Evolutionary conservation across 2,329 filamentous ascomycete species (phyloP).

Genomic region (Tolypocladium inflatum): DNA sequence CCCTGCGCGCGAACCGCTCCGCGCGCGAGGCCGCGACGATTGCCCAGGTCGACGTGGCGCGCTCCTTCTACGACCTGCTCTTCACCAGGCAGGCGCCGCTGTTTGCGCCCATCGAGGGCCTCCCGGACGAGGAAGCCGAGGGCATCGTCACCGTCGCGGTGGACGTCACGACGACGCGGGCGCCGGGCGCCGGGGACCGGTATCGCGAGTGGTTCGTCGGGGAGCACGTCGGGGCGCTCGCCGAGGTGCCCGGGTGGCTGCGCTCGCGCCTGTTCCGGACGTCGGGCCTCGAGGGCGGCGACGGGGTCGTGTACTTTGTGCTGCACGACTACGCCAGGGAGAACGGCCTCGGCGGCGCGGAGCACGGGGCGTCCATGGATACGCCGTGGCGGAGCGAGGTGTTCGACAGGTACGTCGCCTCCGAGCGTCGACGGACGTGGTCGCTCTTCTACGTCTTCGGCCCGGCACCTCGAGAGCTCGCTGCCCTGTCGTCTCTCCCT

Average conservation of each 20-base stretch:
- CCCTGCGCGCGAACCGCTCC: conserved; percentile 49
- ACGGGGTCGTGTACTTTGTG: conserved; percentile 45
- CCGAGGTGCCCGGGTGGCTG: conserved; percentile 70
- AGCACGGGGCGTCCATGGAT: conserved; percentile 51
- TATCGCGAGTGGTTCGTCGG: conserved; percentile 62
- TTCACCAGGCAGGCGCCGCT: conserved; percentile 42
- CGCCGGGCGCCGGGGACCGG: conserved; percentile 39
- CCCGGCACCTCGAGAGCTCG: conserved; percentile 59
- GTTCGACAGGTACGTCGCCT: conserved; percentile 46
- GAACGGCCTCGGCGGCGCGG: conserved; percentile 57
- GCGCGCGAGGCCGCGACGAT: conserved; percentile 44
- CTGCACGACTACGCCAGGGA: conserved; percentile 63
- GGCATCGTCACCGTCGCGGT: conserved; percentile 55
- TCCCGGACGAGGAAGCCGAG: conserved; percentile 47
- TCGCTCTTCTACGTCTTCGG: conserved; percentile 74
- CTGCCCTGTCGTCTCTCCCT: conserved; percentile 41
- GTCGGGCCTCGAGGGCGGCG: conserved; percentile 47
- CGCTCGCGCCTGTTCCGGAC: conserved; percentile 63
- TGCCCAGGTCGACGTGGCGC: conserved; percentile 51
- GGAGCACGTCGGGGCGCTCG: conserved; percentile 63
- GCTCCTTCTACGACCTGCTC: conserved; percentile 62
- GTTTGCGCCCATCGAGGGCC: conserved; percentile 51
- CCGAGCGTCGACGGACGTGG: conserved; percentile 52
- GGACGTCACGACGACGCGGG: conserved; percentile 43
- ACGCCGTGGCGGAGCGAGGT: conserved; percentile 55